These are phyloP conservation scores for Geotrichum macrosporum DNA, from an alignment of 1,139 yeast species.

Conservation along the genomic window DNA sequence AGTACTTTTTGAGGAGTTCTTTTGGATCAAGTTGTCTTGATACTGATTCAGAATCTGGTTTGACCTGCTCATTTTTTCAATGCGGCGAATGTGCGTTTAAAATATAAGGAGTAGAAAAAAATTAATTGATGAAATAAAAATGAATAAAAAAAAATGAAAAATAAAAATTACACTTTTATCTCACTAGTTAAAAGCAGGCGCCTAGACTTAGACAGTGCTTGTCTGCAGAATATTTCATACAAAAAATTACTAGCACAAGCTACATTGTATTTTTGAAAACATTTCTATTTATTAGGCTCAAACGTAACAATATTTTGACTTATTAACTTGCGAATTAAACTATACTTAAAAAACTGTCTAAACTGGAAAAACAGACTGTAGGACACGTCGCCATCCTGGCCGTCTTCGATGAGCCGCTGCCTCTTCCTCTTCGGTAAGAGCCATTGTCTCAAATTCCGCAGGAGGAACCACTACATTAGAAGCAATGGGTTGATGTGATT, in stretches of 20 bases:
- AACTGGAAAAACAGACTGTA: conserved; percentile 1
- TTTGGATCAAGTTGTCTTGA: conserved; percentile 1
- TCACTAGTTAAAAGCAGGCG: no score
- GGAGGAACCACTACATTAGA: background rate
- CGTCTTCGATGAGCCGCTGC: background rate
- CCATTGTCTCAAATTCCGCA: background rate
- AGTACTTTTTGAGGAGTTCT: background rate
- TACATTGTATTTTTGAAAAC: no score
- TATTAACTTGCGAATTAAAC: no score
- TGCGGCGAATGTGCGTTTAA: no score
- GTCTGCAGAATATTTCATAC: no score
- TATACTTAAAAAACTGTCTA: background rate
- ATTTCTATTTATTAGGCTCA: no score
- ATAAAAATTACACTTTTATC: no score
- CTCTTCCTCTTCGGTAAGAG: conserved; percentile 2
- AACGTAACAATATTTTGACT: no score
- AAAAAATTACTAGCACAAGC: no score
- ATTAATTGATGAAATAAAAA: no score
- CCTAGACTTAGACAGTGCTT: no score
- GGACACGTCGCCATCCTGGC: conserved; percentile 5
- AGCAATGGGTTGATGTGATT: background rate
- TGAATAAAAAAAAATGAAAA: background rate
- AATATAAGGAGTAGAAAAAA: no score
- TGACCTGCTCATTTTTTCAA: background rate
- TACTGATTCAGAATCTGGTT: conserved; percentile 7